A percentile compares a stretch with the other conserved stretches of the same genome.
Evolutionary conservation across 1,284 basidiomycete species (phyloP).

Genomic region (Tetrapyrgos nigripes): DNA sequence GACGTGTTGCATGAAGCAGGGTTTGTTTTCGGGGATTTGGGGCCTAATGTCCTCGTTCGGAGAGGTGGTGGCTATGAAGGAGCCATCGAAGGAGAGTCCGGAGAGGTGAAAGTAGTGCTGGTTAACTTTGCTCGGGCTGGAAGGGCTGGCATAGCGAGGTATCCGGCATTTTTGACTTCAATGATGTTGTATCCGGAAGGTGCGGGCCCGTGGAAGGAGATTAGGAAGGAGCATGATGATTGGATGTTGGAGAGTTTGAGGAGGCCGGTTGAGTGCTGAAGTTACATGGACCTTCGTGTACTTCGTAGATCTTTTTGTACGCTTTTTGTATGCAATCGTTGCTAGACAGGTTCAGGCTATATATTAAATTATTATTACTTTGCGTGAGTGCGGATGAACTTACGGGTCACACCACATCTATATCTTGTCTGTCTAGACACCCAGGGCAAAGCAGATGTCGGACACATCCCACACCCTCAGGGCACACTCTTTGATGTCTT

Average conservation of each 20-base stretch:
- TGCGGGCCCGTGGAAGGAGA: not conserved
- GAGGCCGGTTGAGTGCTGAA: not conserved
- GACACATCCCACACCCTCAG: too few relatives aligned
- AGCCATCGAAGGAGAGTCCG: not conserved
- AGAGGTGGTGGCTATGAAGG: not conserved
- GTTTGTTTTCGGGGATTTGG: conserved; percentile 12
- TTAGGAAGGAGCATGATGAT: not conserved
- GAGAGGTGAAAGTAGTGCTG: conserved; percentile 1
- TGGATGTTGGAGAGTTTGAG: not conserved
- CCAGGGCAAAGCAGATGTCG: too few relatives aligned
- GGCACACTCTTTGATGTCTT: too few relatives aligned
- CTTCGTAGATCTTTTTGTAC: too few relatives aligned
- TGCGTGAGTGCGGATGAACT: too few relatives aligned
- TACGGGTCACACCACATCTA: too few relatives aligned
- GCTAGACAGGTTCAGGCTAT: too few relatives aligned
- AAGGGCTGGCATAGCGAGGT: conserved; percentile 6
- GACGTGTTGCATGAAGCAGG: not conserved
- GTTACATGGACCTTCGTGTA: too few relatives aligned
- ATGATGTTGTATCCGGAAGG: not conserved
- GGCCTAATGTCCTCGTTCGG: conserved; percentile 13
- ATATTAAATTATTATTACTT: too few relatives aligned
- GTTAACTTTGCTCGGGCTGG: conserved; percentile 21
- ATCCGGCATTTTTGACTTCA: conserved; percentile 4
- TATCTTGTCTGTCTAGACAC: too few relatives aligned
- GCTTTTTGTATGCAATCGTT: too few relatives aligned